Conservation (phyloP, 371 early-diverging fungal genomes). For the Mucor saturninus region DNA sequence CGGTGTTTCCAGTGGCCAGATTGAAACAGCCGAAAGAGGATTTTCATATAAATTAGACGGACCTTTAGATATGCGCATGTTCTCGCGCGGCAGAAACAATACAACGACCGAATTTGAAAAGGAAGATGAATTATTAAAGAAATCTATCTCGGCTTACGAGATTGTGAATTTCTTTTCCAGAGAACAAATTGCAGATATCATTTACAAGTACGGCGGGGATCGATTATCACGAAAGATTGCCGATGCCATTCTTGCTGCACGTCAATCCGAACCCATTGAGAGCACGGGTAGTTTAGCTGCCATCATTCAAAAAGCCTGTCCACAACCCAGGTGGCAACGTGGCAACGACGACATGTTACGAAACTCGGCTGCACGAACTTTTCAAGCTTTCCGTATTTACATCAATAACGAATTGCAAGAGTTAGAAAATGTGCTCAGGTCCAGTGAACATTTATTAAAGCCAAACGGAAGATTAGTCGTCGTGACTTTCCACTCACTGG, state of each 20-base stretch:
- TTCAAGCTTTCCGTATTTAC: conserved; percentile 69
- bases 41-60: conserved; percentile 73
- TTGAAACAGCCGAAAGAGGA: conserved; percentile 66
- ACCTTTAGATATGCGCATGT: conserved; percentile 75
- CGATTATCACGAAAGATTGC: conserved; percentile 66
- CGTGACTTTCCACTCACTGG: conserved; percentile 78
- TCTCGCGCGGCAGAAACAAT: conserved; percentile 44
- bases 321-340: conserved; percentile 53
- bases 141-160: conserved; percentile 59
- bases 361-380: conserved; percentile 60
- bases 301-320: conserved; percentile 58
- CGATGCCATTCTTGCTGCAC: conserved; percentile 60
- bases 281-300: conserved; percentile 62
- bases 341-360: conserved; percentile 52
- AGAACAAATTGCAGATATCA: conserved; percentile 67
- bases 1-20: conserved; percentile 70
- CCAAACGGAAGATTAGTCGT: conserved; percentile 63
- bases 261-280: conserved; percentile 53
- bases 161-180: conserved; percentile 58
- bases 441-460: conserved; percentile 58
- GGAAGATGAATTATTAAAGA: conserved; percentile 31
- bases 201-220: conserved; percentile 68
- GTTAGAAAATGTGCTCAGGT: conserved; percentile 51
- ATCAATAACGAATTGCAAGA: conserved; percentile 76
- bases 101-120: conserved; percentile 14